Evolutionary conservation across 345 rosid species (phyloP).

Genomic region (Sapria himalayana): DNA sequence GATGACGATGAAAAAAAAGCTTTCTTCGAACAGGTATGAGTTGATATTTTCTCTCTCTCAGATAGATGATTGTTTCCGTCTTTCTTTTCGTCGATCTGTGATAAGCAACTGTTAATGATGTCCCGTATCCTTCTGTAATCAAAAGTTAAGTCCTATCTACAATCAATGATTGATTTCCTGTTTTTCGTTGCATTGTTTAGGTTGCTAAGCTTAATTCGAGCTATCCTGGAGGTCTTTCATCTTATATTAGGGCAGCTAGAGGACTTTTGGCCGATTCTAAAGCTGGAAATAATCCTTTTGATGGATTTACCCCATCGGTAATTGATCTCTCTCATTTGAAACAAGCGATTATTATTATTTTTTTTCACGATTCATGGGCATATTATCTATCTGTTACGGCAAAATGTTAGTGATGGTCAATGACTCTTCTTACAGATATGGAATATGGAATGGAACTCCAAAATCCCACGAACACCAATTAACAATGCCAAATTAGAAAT

Average conservation of each 20-base stretch:
- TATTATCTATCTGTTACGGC: too few relatives aligned
- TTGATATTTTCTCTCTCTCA: not conserved
- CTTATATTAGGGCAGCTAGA: constrained; percentile 50
- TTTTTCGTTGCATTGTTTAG: constrained; percentile 17
- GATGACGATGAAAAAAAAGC: constrained; percentile 41
- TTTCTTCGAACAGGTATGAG: constrained; percentile 47
- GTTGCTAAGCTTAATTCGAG: constrained; percentile 49
- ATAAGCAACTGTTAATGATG: not conserved
- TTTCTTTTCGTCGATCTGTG: not conserved
- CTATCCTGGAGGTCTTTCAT: constrained; percentile 76
- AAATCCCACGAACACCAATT: too few relatives aligned
- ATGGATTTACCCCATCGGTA: constrained; percentile 91
- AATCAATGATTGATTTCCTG: not conserved
- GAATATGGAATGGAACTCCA: too few relatives aligned
- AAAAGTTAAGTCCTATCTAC: too few relatives aligned
- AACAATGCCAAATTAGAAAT: too few relatives aligned
- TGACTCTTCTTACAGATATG: too few relatives aligned
- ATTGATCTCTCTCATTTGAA: too few relatives aligned
- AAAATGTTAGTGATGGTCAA: too few relatives aligned
- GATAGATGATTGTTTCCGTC: not conserved
- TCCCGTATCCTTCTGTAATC: not conserved
- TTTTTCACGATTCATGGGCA: too few relatives aligned
- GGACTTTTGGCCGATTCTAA: constrained; percentile 77
- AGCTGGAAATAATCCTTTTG: constrained; percentile 82
- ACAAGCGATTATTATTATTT: too few relatives aligned